A percentile compares a stretch with the other conserved stretches of the same genome.
These are phyloP conservation scores for Camelina hispida DNA, from an alignment of 345 rosid genomes.

Conservation along the genomic window DNA sequence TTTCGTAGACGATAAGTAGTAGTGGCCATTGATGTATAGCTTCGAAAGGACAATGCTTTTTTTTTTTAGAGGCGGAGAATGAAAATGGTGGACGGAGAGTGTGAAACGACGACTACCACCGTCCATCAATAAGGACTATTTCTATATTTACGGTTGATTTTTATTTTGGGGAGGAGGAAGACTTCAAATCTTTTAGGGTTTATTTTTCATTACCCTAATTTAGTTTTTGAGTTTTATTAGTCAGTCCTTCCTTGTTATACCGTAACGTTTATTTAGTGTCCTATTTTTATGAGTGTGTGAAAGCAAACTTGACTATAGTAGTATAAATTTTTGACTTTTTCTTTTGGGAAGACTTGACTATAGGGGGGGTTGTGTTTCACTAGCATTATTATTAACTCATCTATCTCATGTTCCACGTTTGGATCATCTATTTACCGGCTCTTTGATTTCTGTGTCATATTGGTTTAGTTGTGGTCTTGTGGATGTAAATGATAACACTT, in stretches of 20 bases:
- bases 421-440: neutral
- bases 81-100: constrained; percentile 40
- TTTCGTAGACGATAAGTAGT: constrained; percentile 15
- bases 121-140: constrained; percentile 41
- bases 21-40: constrained; percentile 39
- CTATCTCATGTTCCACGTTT: constrained; percentile 3
- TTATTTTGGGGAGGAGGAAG: neutral
- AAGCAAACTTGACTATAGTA: no score
- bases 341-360: neutral
- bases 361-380: neutral
- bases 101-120: constrained; percentile 43
- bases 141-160: constrained; percentile 6
- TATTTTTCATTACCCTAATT: constrained; percentile 21
- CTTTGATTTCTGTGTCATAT: no score
- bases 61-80: neutral
- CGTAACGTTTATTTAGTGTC: constrained; percentile 22
- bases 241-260: neutral
- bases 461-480: no score
- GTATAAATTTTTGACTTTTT: neutral
- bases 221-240: constrained; percentile 1
- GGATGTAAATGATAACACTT: no score
- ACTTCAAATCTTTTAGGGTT: constrained; percentile 25
- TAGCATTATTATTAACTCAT: constrained; percentile 10
- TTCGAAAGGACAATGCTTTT: constrained; percentile 27
- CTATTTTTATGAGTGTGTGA: neutral